Evolutionary conservation across 225 moss, liverwort and hornwort genomes (phyloP).

Genomic region (Marchantia paleacea): DNA sequence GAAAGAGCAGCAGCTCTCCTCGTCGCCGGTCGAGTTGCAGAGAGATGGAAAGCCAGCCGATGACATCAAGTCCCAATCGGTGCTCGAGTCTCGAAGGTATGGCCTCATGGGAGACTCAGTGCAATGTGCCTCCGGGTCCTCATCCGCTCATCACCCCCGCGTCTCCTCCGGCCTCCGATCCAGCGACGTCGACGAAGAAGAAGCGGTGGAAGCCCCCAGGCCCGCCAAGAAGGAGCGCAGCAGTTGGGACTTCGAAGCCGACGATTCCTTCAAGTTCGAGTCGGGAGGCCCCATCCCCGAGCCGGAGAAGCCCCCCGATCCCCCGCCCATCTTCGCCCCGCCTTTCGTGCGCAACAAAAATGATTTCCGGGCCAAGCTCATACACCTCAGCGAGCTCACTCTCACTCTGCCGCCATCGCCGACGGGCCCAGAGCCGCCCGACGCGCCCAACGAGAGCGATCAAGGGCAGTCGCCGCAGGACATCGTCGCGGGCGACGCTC

Average conservation of each 20-base stretch:
- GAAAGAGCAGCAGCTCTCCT: not conserved
- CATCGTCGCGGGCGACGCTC: slow-evolving; percentile 22
- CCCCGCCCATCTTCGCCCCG: slow-evolving; percentile 6
- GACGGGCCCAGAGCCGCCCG: slow-evolving; percentile 16
- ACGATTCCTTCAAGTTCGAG: slow-evolving; percentile 41
- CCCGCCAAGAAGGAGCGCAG: slow-evolving; percentile 19
- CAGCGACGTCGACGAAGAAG: not conserved
- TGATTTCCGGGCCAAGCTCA: slow-evolving; percentile 29
- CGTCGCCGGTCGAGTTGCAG: not conserved
- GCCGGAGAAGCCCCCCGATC: slow-evolving; percentile 13
- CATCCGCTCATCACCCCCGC: too few species aligned
- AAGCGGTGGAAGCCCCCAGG: not conserved
- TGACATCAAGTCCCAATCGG: not conserved
- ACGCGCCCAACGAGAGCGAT: not conserved
- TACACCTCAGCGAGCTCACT: slow-evolving; percentile 30
- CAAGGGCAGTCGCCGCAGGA: slow-evolving; percentile 20
- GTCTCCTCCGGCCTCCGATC: not conserved
- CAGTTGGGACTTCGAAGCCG: slow-evolving; percentile 43
- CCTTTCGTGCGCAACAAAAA: slow-evolving; percentile 20
- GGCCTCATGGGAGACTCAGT: not conserved
- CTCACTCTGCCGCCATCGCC: slow-evolving; percentile 27
- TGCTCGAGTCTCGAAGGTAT: not conserved
- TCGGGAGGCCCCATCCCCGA: slow-evolving; percentile 34
- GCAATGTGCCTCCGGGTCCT: not conserved
- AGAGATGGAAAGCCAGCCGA: not conserved